Conservation (phyloP, 345 rosid genomes). For the Eutrema heterophyllum region DNA sequence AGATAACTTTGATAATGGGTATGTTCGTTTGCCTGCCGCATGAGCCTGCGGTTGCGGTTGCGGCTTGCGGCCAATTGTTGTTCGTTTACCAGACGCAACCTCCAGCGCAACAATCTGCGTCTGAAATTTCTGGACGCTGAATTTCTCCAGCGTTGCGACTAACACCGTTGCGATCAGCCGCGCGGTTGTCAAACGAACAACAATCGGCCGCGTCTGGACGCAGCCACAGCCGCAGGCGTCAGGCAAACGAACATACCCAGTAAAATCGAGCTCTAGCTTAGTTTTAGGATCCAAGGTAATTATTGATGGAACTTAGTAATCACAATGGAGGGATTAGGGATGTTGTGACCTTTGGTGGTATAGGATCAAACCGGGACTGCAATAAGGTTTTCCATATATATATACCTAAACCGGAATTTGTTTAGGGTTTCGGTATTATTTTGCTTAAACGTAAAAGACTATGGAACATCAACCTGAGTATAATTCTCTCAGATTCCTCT, state of each 20-base stretch:
- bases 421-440: not conserved
- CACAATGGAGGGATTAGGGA: not conserved
- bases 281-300: not conserved
- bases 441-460: constrained; percentile 1
- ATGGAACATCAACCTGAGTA: not conserved
- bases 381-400: not conserved
- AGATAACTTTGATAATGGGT: not conserved
- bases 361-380: not conserved
- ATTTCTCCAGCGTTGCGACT: too few species aligned
- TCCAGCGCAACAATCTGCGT: too few species aligned
- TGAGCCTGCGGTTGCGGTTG: too few species aligned
- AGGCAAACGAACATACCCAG: too few species aligned
- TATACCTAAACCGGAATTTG: not conserved
- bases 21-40: too few species aligned
- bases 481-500: constrained; percentile 21
- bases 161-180: too few species aligned
- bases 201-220: too few species aligned
- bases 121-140: too few species aligned
- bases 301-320: not conserved
- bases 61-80: too few species aligned
- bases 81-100: too few species aligned
- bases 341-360: not conserved
- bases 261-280: not conserved
- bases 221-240: too few species aligned
- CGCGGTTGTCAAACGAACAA: too few species aligned